These are phyloP conservation scores for Solanum megistacrolobum DNA, from an alignment of 257 asterid genomes.

Conservation along the genomic window DNA sequence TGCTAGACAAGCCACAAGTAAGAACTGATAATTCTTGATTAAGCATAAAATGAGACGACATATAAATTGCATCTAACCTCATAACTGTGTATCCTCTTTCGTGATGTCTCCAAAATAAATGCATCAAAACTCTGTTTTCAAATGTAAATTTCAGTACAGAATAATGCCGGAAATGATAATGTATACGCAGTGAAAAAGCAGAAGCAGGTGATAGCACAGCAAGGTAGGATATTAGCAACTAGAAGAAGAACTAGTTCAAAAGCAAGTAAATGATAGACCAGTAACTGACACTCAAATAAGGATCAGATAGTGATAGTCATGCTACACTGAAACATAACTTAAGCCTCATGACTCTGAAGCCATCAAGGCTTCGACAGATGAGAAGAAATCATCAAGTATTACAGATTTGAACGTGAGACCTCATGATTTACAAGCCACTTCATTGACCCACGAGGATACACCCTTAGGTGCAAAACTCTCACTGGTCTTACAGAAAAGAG, in stretches of 20 bases:
- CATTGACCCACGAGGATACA: neutral
- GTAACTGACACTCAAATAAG: neutral
- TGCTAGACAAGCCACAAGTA: neutral
- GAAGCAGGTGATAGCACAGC: neutral
- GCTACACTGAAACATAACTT: neutral
- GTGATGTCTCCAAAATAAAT: too few species aligned
- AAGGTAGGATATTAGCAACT: neutral
- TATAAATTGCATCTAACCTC: neutral
- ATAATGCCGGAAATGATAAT: neutral
- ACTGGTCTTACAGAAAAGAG: neutral
- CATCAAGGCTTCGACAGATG: neutral
- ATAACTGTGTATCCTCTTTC: too few species aligned
- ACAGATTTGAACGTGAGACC: neutral
- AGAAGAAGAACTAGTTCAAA: neutral
- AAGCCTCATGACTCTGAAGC: neutral
- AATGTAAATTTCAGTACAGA: neutral
- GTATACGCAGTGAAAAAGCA: neutral
- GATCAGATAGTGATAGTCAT: neutral
- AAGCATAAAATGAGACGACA: neutral
- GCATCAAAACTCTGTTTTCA: constrained; percentile 11
- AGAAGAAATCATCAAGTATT: neutral
- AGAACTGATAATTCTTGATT: neutral
- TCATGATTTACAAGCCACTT: neutral
- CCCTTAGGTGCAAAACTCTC: neutral
- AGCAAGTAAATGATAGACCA: neutral